phyloP scores from a whole-genome alignment of 768 basidiomycete genomes.

The Tricholoma matsutake region DNA sequence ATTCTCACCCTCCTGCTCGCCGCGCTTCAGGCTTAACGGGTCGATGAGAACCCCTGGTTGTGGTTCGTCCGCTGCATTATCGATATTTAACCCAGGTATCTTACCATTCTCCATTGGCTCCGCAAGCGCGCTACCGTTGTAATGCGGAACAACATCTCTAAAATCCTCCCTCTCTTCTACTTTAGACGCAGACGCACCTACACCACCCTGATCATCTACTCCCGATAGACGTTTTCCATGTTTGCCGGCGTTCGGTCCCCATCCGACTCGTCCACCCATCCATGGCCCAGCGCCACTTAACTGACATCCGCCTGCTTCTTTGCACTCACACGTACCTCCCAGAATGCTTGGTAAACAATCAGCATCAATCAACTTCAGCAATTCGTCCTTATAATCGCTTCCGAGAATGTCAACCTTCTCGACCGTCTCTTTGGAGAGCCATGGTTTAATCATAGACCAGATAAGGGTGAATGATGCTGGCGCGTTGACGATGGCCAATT shows the following conservation, averaged over 20 bases:
- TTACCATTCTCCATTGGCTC: background rate
- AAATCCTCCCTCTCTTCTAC: background rate
- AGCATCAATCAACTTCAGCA: slow-evolving; percentile 58
- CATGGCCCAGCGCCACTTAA: slow-evolving; percentile 68
- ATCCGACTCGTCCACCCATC: slow-evolving; percentile 56
- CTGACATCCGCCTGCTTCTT: slow-evolving; percentile 52
- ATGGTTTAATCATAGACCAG: slow-evolving; percentile 66
- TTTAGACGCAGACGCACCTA: background rate
- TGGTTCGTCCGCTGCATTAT: background rate
- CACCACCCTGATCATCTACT: background rate
- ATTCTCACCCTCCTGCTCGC: slow-evolving; percentile 22
- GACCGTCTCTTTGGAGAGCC: slow-evolving; percentile 71
- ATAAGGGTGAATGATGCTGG: slow-evolving; percentile 71
- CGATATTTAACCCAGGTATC: background rate
- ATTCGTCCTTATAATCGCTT: slow-evolving; percentile 49
- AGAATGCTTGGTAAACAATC: slow-evolving; percentile 59
- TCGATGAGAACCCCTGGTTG: background rate
- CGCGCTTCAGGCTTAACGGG: slow-evolving; percentile 5
- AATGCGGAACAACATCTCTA: background rate
- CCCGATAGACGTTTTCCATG: background rate
- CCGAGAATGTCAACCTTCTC: slow-evolving; percentile 68
- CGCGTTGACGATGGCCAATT: slow-evolving; percentile 68
- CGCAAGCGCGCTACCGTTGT: background rate
- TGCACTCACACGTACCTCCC: slow-evolving; percentile 68
- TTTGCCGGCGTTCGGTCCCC: slow-evolving; percentile 26